A percentile compares a stretch with the other conserved stretches of the same genome.
These are phyloP conservation scores for Ilyonectria robusta DNA, from an alignment of 2,329 filamentous ascomycete genomes.

Conservation along the genomic window DNA sequence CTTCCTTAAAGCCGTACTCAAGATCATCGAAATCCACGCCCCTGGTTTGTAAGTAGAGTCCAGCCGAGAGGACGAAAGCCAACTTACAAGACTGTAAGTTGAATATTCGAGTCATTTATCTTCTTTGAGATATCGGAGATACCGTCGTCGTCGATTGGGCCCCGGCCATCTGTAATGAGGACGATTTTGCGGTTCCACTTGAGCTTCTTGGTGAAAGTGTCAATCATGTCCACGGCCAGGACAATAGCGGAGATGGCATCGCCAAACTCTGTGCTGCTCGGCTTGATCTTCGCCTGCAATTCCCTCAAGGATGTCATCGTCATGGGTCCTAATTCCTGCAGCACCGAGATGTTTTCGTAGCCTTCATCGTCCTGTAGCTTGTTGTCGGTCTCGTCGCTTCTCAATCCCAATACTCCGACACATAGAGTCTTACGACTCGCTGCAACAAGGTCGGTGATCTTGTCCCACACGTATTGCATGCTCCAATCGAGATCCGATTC, in stretches of 20 bases:
- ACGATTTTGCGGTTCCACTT: slow-evolving; percentile 87
- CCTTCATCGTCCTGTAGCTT: slow-evolving; percentile 76
- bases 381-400: slow-evolving; percentile 84
- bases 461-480: slow-evolving; percentile 96
- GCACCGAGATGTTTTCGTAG: slow-evolving; percentile 85
- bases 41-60: slow-evolving; percentile 58
- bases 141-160: slow-evolving; percentile 79
- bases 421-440: slow-evolving; percentile 77
- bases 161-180: slow-evolving; percentile 86
- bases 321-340: slow-evolving; percentile 76
- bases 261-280: slow-evolving; percentile 78
- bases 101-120: slow-evolving; percentile 82
- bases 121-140: slow-evolving; percentile 79
- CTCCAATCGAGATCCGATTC: slow-evolving; percentile 90
- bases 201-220: slow-evolving; percentile 81
- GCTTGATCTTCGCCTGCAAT: slow-evolving; percentile 74
- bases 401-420: slow-evolving; percentile 85
- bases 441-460: slow-evolving; percentile 78
- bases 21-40: slow-evolving; percentile 95
- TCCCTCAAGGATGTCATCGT: slow-evolving; percentile 77
- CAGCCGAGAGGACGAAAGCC: neutral
- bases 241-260: slow-evolving; percentile 92
- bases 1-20: slow-evolving; percentile 93
- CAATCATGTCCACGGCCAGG: slow-evolving; percentile 89
- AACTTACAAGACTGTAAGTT: slow-evolving; percentile 83